Conservation (phyloP, 495 filamentous ascomycete genomes). For the Daldinia decipiens region DNA sequence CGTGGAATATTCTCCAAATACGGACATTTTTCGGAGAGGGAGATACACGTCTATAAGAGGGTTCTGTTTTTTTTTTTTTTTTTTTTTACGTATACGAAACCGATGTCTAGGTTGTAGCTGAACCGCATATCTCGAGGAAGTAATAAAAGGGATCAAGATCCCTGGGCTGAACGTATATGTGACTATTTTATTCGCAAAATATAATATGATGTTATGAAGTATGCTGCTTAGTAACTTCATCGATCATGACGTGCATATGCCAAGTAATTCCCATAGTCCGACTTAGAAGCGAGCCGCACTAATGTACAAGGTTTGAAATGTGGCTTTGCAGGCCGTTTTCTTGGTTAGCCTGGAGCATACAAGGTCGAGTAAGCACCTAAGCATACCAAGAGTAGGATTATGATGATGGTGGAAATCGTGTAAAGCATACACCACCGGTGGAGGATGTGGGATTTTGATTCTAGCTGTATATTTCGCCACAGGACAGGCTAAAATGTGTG, state of each 20-base stretch:
- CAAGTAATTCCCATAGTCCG: constrained; percentile 8
- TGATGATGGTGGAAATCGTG: neutral
- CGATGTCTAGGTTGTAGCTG: neutral
- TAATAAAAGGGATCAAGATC: constrained; percentile 9
- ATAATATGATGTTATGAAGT: neutral
- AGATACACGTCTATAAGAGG: constrained; percentile 11
- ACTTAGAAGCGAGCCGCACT: neutral
- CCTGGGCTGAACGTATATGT: neutral
- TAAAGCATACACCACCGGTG: neutral
- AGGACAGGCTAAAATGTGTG: constrained; percentile 1
- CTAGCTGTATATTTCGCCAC: constrained; percentile 22
- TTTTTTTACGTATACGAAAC: neutral
- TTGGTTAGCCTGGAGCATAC: neutral
- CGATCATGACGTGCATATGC: constrained; percentile 36
- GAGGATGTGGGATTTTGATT: constrained; percentile 4
- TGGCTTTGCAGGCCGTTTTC: neutral
- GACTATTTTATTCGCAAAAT: neutral
- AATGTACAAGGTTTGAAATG: constrained; percentile 2
- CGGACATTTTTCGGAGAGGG: constrained; percentile 7
- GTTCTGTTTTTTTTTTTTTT: no score
- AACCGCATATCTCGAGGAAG: constrained; percentile 17
- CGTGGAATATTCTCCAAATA: constrained; percentile 26
- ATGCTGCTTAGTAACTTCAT: neutral
- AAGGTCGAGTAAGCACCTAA: neutral
- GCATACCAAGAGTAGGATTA: neutral